Percentiles rank a stretch among this genome's conserved stretches.
Conservation (phyloP, 805 yeast species). For the Yamadazyma phyllophila region DNA sequence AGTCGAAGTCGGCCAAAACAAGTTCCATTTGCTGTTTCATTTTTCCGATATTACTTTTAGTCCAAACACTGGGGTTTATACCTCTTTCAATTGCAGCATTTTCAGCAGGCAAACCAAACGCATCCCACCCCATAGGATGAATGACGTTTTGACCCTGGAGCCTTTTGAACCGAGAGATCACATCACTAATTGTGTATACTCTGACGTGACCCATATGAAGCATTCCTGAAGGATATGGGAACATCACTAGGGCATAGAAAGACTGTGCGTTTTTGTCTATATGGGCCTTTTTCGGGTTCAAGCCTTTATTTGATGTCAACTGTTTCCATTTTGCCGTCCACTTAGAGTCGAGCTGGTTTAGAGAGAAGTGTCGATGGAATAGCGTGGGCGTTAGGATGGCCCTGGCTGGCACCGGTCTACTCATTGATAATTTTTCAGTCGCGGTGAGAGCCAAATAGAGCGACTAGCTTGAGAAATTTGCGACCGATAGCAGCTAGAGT, state of each 20-base stretch:
- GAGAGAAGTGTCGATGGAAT: background rate
- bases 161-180: slow-evolving; percentile 72
- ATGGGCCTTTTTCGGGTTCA: slow-evolving; percentile 34
- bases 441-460: no score
- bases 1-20: slow-evolving; percentile 86
- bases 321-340: slow-evolving; percentile 51
- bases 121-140: slow-evolving; percentile 99
- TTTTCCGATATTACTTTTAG: slow-evolving; percentile 68
- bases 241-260: slow-evolving; percentile 78
- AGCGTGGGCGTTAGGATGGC: background rate
- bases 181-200: slow-evolving; percentile 89
- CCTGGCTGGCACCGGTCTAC: no score
- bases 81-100: slow-evolving; percentile 92
- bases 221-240: slow-evolving; percentile 94
- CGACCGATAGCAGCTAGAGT: no score
- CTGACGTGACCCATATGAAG: slow-evolving; percentile 93
- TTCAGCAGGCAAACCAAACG: slow-evolving; percentile 97
- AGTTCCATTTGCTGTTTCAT: slow-evolving; percentile 80
- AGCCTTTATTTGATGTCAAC: slow-evolving; percentile 28
- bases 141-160: slow-evolving; percentile 75
- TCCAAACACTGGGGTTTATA: slow-evolving; percentile 81
- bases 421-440: no score
- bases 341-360: slow-evolving; percentile 41
- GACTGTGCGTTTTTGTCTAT: slow-evolving; percentile 8
- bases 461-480: no score